Percentiles rank a stretch among this genome's conserved stretches.
Evolutionary conservation across 345 rosid genomes (phyloP).

Genomic region (Gossypium thurberi): DNA sequence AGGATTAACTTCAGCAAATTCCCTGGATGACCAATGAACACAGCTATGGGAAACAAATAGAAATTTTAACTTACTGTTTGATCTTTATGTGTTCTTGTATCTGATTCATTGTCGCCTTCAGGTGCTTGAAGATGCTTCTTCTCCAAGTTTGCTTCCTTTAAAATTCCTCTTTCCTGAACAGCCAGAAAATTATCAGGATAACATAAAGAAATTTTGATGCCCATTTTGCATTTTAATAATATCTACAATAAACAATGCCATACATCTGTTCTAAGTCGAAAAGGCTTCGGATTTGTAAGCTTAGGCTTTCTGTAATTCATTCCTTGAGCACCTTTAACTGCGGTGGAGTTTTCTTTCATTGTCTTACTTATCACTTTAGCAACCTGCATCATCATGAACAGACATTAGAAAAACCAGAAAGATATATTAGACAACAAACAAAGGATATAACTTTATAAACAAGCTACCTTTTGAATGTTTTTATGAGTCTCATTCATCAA

Average conservation of each 20-base stretch:
- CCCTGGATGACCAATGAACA: neutral
- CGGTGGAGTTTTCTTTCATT: constrained; percentile 31
- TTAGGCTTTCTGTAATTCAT: constrained; percentile 57
- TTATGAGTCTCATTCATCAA: constrained; percentile 20
- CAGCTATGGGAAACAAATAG: neutral
- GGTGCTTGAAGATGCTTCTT: constrained; percentile 40
- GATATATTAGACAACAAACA: neutral
- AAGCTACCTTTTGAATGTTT: constrained; percentile 34
- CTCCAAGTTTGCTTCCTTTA: constrained; percentile 73
- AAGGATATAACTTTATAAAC: neutral
- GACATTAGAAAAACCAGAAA: constrained; percentile 13
- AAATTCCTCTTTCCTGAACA: constrained; percentile 62
- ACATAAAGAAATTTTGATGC: neutral
- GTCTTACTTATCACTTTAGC: constrained; percentile 26
- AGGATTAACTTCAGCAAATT: constrained; percentile 8
- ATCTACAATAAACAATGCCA: constrained; percentile 13
- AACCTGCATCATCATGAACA: constrained; percentile 31
- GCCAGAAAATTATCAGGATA: constrained; percentile 13
- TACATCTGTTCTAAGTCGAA: constrained; percentile 92
- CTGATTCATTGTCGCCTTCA: constrained; percentile 17
- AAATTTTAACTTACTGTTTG: constrained; percentile 24
- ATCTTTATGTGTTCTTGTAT: constrained; percentile 6
- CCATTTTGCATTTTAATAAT: neutral
- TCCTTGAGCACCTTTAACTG: constrained; percentile 21
- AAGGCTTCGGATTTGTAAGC: constrained; percentile 91